Evolutionary conservation across 2,329 filamentous ascomycete genomes (phyloP).

Genomic region (Fusarium ambrosium): DNA sequence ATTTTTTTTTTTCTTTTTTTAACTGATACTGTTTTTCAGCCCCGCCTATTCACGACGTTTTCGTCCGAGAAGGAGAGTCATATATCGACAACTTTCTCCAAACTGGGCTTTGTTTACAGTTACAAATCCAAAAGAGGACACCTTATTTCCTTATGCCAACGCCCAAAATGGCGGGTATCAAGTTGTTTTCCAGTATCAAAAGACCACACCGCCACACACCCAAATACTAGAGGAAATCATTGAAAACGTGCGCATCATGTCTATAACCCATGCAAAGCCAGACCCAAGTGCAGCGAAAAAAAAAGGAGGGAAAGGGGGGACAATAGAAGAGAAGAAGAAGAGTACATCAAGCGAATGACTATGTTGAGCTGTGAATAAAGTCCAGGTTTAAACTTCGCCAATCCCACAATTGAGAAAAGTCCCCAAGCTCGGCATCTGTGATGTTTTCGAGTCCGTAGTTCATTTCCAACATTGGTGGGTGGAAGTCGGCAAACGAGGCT

Average conservation of each 20-base stretch:
- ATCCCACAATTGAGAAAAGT: constrained; percentile 43
- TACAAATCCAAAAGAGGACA: not conserved
- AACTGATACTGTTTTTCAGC: not conserved
- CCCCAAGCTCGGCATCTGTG: constrained; percentile 39
- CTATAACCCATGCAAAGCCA: constrained; percentile 21
- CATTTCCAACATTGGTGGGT: constrained; percentile 20
- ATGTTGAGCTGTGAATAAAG: constrained; percentile 40
- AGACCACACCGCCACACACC: not conserved
- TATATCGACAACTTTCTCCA: not conserved
- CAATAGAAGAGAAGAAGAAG: not conserved
- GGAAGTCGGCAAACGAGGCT: constrained; percentile 23
- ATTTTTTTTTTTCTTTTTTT: not conserved
- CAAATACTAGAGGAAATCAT: not conserved
- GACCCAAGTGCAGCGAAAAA: not conserved
- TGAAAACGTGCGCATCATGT: constrained; percentile 14
- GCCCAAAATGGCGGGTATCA: not conserved
- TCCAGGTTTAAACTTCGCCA: constrained; percentile 43
- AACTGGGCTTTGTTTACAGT: not conserved
- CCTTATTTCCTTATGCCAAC: not conserved
- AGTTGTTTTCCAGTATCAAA: not conserved
- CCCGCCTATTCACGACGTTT: not conserved
- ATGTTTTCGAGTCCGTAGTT: constrained; percentile 34
- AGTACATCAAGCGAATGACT: not conserved
- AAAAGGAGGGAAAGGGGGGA: not conserved
- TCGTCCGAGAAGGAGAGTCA: not conserved